Evolutionary conservation across 257 asterid species (phyloP).

Genomic region (Nemophila menziesii): DNA sequence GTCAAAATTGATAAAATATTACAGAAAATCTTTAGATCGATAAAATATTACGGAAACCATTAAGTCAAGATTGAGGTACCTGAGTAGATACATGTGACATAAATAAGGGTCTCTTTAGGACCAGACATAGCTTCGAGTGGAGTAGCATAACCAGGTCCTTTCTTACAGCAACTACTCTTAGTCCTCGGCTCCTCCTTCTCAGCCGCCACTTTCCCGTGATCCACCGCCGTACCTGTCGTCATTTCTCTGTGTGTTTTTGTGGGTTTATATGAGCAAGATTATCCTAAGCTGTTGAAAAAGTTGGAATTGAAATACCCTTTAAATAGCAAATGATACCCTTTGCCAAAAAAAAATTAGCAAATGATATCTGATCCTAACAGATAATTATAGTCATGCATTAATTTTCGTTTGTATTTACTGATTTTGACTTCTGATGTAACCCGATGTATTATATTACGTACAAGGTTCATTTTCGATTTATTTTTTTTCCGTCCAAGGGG

Average conservation of each 20-base stretch:
- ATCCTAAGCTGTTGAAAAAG: too few relatives aligned
- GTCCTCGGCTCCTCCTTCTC: too few relatives aligned
- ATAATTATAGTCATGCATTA: background rate
- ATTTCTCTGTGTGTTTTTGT: slow-evolving; percentile 13
- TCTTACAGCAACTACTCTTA: slow-evolving; percentile 39
- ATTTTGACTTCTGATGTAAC: too few relatives aligned
- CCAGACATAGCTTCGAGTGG: slow-evolving; percentile 95
- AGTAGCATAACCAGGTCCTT: slow-evolving; percentile 87
- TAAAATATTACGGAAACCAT: too few relatives aligned
- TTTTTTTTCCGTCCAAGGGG: slow-evolving; percentile 1
- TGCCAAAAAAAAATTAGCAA: background rate
- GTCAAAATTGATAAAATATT: background rate
- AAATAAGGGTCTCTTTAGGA: slow-evolving; percentile 71
- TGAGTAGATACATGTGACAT: slow-evolving; percentile 78
- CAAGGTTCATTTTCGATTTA: background rate
- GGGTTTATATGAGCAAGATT: background rate
- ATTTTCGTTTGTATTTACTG: background rate
- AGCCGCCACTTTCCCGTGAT: slow-evolving; percentile 31
- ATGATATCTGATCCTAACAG: background rate
- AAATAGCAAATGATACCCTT: background rate
- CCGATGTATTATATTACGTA: background rate
- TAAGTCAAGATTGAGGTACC: slow-evolving; percentile 20
- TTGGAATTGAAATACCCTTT: too few relatives aligned
- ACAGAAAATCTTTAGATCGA: too few relatives aligned
- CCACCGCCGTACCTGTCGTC: slow-evolving; percentile 48